Evolutionary conservation across 2,329 filamentous ascomycete genomes (phyloP).

Genomic region (Cladosporium sp.): DNA sequence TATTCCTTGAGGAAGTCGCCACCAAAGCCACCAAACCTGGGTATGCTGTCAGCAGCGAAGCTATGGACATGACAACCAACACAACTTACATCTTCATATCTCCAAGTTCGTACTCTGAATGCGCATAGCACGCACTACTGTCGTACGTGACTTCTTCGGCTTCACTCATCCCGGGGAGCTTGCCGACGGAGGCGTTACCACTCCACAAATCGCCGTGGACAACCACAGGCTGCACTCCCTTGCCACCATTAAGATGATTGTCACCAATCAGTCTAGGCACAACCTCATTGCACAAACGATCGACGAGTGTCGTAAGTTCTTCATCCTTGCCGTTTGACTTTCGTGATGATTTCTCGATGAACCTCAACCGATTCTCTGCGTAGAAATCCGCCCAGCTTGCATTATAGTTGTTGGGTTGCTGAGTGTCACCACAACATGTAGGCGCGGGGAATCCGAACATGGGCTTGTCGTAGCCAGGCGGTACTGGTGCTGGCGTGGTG

Average conservation of each 20-base stretch:
- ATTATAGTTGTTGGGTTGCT: constrained; percentile 75
- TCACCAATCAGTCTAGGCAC: constrained; percentile 77
- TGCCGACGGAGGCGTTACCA: constrained; percentile 73
- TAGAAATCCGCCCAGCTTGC: constrained; percentile 84
- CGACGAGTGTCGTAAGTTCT: constrained; percentile 65
- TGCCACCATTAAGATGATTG: constrained; percentile 60
- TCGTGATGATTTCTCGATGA: constrained; percentile 62
- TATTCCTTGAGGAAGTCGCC: constrained; percentile 75
- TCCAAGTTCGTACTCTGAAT: constrained; percentile 86
- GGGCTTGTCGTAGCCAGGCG: constrained; percentile 59
- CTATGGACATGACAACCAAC: rapidly evolving
- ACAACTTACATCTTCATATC: constrained; percentile 77
- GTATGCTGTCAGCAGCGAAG: not conserved
- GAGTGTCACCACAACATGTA: constrained; percentile 84
- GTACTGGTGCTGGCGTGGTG: constrained; percentile 69
- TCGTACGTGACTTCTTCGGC: constrained; percentile 81
- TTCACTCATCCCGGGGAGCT: constrained; percentile 57
- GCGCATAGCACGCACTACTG: constrained; percentile 77
- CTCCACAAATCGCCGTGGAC: constrained; percentile 94
- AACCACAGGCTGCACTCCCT: constrained; percentile 72
- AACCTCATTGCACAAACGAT: constrained; percentile 63
- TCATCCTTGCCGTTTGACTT: constrained; percentile 65
- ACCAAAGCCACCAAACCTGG: constrained; percentile 77
- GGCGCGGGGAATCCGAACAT: constrained; percentile 82
- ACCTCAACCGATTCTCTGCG: constrained; percentile 70